A percentile compares a stretch with the other conserved stretches of the same genome.
Conservation (phyloP, 805 yeast genomes). For the Wickerhamiella siamensis region DNA sequence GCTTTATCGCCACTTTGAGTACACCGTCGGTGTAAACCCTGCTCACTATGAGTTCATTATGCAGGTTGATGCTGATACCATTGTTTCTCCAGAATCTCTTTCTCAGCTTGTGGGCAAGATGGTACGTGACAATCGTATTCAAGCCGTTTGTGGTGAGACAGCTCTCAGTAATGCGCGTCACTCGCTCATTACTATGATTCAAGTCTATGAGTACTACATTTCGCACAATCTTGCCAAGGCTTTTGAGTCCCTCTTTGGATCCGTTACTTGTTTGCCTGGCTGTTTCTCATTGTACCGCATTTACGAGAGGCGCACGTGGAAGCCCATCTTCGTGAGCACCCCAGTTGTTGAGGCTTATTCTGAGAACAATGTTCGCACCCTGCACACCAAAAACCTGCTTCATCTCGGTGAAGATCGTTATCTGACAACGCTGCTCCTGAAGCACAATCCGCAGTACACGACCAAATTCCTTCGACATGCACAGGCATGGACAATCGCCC, state of each 20-base stretch:
- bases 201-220: slow-evolving; percentile 49
- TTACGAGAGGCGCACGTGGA: slow-evolving; percentile 40
- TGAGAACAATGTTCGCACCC: slow-evolving; percentile 41
- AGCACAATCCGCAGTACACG: slow-evolving; percentile 40
- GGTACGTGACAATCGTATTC: slow-evolving; percentile 39
- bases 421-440: slow-evolving; percentile 40
- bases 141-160: slow-evolving; percentile 52
- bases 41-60: slow-evolving; percentile 39
- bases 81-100: slow-evolving; percentile 39
- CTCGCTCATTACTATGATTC: slow-evolving; percentile 44
- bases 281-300: slow-evolving; percentile 47
- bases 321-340: slow-evolving; percentile 46
- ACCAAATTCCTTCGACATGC: slow-evolving; percentile 46
- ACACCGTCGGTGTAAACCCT: slow-evolving; percentile 44
- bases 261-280: slow-evolving; percentile 53
- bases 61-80: slow-evolving; percentile 55
- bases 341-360: slow-evolving; percentile 42
- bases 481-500: slow-evolving; percentile 44
- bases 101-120: slow-evolving; percentile 42
- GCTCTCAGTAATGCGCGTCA: slow-evolving; percentile 38
- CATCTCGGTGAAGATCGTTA: slow-evolving; percentile 51
- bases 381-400: slow-evolving; percentile 45
- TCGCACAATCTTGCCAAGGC: slow-evolving; percentile 53
- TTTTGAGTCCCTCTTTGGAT: slow-evolving; percentile 46
- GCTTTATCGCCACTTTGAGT: slow-evolving; percentile 39